Evolutionary conservation across 148 eudicot genomes (phyloP), one percentile per base, ranked within the genome.

Genomic region (Vaccinium vitisidaea): DNA sequence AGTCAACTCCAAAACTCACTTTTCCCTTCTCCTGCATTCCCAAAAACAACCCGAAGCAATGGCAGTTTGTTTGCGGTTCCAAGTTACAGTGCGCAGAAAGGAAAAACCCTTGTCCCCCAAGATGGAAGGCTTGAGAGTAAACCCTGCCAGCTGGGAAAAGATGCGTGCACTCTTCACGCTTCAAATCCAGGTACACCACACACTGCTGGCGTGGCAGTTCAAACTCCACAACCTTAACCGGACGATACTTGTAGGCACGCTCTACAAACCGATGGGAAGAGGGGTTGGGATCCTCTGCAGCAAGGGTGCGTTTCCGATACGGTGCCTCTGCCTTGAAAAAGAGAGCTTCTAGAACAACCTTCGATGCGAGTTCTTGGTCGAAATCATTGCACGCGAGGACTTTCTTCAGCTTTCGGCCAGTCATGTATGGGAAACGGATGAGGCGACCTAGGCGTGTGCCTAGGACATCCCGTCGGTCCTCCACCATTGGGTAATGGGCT

Each of bases 11-110:
- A 79, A 92, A 89, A 25, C 89, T 77, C 18, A 87, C 91, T 1
- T 94, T 89, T 1, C 95, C 94, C 84, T 94, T 92, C 80, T 94
- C 94, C 67, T 94, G 94, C 97, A 94, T 94, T 13, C 97, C 95
- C 84, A 94, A 84, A 85, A 94, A 94, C 74, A 94, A 90, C 80
- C 94, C 98, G 59, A 94, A 94, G 77, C 93, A 94, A 65, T 93
- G 92, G 50, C 85, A 89, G 4, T 90, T 71, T 83, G 88, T 92
- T 83, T 93, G 94, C 54, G 90, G 98, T 79, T 93, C 98, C 93
- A 90, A 88, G 85, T 93, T 94, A 80, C 95, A 93, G 79, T 94
- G 94, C 19, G 94, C 94, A 6, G 92, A 93, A 65, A 92, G 90
- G 87, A 91, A 91, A 83, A 95, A 95, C 12, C 94, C 94, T 70